phyloP scores from a whole-genome alignment of 352 stramenopile genomes.

The Plasmopara halstedii region DNA sequence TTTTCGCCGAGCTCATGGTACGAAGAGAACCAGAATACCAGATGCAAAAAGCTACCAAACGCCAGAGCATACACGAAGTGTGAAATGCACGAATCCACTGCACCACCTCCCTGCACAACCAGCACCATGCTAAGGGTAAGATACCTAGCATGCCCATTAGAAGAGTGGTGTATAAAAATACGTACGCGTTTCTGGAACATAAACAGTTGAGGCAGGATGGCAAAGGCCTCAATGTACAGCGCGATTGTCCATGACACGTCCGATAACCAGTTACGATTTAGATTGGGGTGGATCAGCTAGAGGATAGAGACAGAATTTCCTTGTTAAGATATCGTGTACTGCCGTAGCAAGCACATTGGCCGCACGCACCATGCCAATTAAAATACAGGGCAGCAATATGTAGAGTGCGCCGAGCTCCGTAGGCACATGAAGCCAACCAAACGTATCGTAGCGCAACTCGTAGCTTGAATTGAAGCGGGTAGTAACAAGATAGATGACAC shows the following conservation, averaged over 20 bases:
- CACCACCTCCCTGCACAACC: constrained; percentile 63
- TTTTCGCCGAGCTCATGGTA: constrained; percentile 97
- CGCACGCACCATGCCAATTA: constrained; percentile 70
- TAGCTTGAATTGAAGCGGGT: constrained; percentile 94
- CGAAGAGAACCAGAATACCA: constrained; percentile 98
- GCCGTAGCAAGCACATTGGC: neutral
- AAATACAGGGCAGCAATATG: constrained; percentile 81
- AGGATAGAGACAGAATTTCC: constrained; percentile 1
- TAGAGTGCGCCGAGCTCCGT: constrained; percentile 80
- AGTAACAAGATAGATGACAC: constrained; percentile 88
- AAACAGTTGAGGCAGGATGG: constrained; percentile 97
- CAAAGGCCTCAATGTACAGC: constrained; percentile 94
- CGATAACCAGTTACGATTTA: constrained; percentile 96
- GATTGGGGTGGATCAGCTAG: constrained; percentile 90
- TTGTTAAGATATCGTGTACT: no score
- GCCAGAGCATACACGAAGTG: constrained; percentile 96
- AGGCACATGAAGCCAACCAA: constrained; percentile 87
- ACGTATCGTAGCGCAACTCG: constrained; percentile 93
- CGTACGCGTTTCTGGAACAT: constrained; percentile 97
- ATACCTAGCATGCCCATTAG: no score
- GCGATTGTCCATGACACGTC: constrained; percentile 97
- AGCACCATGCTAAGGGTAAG: no score
- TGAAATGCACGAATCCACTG: constrained; percentile 94
- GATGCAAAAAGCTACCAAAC: constrained; percentile 93
- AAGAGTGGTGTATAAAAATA: constrained; percentile 4